phyloP scores from a whole-genome alignment of 2,329 filamentous ascomycete species.

The Dactylellina haptotyla region DNA sequence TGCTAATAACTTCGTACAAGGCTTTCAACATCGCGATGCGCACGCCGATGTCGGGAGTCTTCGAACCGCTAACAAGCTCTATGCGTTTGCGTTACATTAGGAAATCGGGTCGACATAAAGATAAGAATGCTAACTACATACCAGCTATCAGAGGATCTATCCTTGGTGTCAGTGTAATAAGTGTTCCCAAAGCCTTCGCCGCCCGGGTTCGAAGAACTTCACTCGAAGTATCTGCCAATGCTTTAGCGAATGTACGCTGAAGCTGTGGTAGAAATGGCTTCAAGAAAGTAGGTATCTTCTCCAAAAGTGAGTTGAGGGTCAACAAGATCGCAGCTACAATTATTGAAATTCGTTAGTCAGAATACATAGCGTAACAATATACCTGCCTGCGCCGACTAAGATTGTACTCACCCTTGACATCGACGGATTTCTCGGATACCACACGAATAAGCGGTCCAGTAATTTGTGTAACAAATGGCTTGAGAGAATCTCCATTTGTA shows the following conservation, averaged over 20 bases:
- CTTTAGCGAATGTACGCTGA: conserved; percentile 96
- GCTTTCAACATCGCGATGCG: conserved; percentile 97
- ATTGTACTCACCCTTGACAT: conserved; percentile 75
- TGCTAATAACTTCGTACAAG: conserved; percentile 93
- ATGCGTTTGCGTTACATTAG: conserved; percentile 59
- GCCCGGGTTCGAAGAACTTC: conserved; percentile 86
- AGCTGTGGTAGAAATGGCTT: conserved; percentile 97
- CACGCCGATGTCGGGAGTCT: conserved; percentile 86
- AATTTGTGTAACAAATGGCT: conserved; percentile 96
- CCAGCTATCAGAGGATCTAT: conserved; percentile 88
- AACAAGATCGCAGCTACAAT: conserved; percentile 80
- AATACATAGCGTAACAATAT: neutral
- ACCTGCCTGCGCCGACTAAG: neutral
- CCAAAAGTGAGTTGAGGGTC: conserved; percentile 91
- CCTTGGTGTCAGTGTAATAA: conserved; percentile 94
- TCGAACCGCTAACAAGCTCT: conserved; percentile 94
- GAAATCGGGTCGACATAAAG: neutral
- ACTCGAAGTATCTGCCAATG: conserved; percentile 89
- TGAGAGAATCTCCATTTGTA: conserved; percentile 84
- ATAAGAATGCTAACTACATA: conserved; percentile 56
- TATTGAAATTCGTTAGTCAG: neutral
- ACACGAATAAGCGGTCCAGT: conserved; percentile 97
- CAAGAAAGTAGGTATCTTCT: conserved; percentile 94
- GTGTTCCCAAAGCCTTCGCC: conserved; percentile 89
- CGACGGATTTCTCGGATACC: conserved; percentile 92